Evolutionary conservation across 306 rosid genomes (phyloP).

Genomic region (Sechiopsis laciniata): DNA sequence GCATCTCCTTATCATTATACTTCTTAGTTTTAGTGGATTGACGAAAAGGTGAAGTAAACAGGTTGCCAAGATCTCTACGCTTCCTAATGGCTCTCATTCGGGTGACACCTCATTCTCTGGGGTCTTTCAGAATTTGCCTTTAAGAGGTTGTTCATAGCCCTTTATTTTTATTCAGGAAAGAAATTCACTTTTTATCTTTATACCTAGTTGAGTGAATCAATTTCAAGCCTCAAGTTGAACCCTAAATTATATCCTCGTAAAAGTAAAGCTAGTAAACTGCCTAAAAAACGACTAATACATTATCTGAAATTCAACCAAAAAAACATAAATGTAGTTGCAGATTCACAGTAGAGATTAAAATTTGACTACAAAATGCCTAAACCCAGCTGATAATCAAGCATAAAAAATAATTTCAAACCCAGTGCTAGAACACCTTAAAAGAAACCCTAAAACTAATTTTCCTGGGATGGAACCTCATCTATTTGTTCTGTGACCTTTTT

Average conservation of each 20-base stretch:
- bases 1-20: slow-evolving; percentile 15
- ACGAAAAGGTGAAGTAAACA: slow-evolving; percentile 31
- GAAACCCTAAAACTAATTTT: background rate
- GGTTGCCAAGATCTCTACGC: slow-evolving; percentile 55
- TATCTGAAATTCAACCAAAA: background rate
- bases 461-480: slow-evolving; percentile 33
- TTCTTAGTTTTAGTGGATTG: slow-evolving; percentile 22
- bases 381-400: slow-evolving; percentile 1
- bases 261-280: background rate
- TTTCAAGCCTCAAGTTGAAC: background rate
- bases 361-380: background rate
- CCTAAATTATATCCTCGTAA: background rate
- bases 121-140: slow-evolving; percentile 51
- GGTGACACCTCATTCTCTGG: slow-evolving; percentile 47
- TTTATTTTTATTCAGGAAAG: slow-evolving; percentile 12
- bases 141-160: slow-evolving; percentile 44
- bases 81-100: slow-evolving; percentile 43
- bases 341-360: background rate
- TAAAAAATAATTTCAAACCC: background rate
- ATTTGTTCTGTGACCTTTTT: slow-evolving; percentile 26
- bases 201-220: background rate
- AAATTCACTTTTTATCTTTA: background rate
- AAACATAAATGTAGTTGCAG: background rate
- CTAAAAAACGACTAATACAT: background rate
- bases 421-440: background rate